Base-by-base conservation (phyloP, 2,329 filamentous ascomycete species). In the Biscogniauxia sp. region DNA sequence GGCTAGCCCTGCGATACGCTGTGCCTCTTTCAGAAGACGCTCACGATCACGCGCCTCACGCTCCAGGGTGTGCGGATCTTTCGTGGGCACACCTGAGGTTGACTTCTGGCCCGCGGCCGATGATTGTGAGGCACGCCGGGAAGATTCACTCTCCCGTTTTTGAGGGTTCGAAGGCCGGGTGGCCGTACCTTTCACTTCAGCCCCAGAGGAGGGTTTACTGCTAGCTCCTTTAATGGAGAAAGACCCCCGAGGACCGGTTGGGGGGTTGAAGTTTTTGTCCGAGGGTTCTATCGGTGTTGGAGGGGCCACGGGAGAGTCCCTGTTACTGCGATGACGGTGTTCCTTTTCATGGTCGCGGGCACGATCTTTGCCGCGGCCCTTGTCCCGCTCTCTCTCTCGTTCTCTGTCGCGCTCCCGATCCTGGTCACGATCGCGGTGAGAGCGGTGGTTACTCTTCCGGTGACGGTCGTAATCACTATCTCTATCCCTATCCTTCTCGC, bases 11-110 rank as follows among this genome's bases (percentile, higher is more conserved):
- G 86, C 80, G 74, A 88, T 84, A 41, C 85, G 82, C 74, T 91
- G 86, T 49, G 86, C 85, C 74, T 92, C 89, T 69, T 88, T 88
- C 13, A 88, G 78, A 56, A 90, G 78, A 25, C 89, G 80, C 72
- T 90, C 87, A 53, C 87, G 81, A 69, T 89, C 83, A 17, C 87
- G 79, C 13, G 84, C 84, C 70, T 90, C 88, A 20, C 89, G 85
- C 73, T 92, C 89, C 0, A 88, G 78, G 1, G 88, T 88, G 73
- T 91, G 88, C n/a, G 85, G 81, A 65, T 90, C 86, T 61, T 79
- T 80, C 49, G 66, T 55, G 26, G 68, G 45, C 5, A 54, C 53
- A 56, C 59, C 50, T 54, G 64, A 25, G 55, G 54, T n/a, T 28
- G 65, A 55, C 61, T 72, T 69, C 58, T 68, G 51, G 55, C 63